Percentiles rank a stretch among this genome's conserved stretches.
Evolutionary conservation across 139 green algal genomes (phyloP).

Genomic region (Haematococcus lacustris): DNA sequence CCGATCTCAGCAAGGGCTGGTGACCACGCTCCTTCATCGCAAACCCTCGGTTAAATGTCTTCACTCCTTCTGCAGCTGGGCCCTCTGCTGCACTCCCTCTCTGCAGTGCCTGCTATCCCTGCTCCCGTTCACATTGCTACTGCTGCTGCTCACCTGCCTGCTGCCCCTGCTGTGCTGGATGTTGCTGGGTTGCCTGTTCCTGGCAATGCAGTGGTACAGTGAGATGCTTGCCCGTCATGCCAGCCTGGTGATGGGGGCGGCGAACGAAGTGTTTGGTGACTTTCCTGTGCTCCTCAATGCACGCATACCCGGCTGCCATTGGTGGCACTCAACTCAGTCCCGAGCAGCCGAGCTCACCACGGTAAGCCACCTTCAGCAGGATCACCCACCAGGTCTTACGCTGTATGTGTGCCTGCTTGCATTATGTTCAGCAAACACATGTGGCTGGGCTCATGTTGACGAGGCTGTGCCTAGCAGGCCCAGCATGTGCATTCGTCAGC

Average conservation of each 20-base stretch:
- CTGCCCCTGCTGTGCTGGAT: background rate
- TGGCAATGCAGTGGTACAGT: constrained; percentile 40
- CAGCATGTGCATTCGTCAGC: background rate
- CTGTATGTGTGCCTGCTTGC: background rate
- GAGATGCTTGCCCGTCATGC: constrained; percentile 40
- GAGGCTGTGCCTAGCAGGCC: background rate
- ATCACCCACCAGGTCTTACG: no score
- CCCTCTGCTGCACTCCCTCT: background rate
- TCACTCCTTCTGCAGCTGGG: background rate
- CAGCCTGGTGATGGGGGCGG: constrained; percentile 29
- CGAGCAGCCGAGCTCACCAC: constrained; percentile 34
- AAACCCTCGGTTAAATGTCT: no score
- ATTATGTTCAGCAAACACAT: no score
- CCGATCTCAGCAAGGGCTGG: background rate
- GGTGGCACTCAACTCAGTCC: constrained; percentile 44
- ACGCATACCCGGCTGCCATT: constrained; percentile 35
- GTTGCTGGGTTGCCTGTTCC: background rate
- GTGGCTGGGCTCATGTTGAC: background rate
- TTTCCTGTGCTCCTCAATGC: constrained; percentile 8
- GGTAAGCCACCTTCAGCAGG: constrained; percentile 10
- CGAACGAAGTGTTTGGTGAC: constrained; percentile 14
- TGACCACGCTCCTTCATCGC: no score
- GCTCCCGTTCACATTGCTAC: background rate
- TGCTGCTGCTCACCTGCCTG: background rate
- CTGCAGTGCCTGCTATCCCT: background rate